phyloP scores from a whole-genome alignment of 73 alveolate genomes.

The Tetrahymena elliotti region DNA sequence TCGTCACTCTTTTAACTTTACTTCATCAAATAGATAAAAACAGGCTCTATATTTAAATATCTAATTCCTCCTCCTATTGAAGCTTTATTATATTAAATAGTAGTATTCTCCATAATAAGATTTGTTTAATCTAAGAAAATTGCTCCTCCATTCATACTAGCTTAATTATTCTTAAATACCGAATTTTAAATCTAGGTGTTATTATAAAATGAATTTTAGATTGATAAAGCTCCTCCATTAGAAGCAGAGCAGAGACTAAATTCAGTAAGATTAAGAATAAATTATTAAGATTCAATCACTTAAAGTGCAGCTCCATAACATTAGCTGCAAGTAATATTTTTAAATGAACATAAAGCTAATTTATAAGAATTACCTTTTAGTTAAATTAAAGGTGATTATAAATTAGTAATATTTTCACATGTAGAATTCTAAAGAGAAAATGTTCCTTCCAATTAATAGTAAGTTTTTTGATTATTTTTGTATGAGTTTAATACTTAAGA shows the following conservation, averaged over 20 bases:
- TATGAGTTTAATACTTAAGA: not conserved
- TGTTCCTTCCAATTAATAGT: not conserved
- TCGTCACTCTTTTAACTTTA: not conserved
- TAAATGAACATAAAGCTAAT: not conserved
- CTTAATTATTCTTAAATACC: not conserved
- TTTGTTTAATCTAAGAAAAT: not conserved
- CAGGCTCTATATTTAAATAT: not conserved
- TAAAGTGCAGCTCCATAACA: not conserved
- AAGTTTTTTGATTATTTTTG: not conserved
- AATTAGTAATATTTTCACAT: not conserved
- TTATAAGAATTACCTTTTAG: not conserved
- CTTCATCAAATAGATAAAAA: not conserved
- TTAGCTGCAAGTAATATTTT: not conserved
- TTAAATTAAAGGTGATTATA: not conserved
- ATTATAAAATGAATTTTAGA: not conserved
- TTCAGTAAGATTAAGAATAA: not conserved
- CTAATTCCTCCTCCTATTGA: not conserved
- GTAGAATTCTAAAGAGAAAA: not conserved
- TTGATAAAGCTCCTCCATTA: not conserved
- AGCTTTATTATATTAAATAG: not conserved
- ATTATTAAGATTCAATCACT: not conserved
- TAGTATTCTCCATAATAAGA: not conserved
- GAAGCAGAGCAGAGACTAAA: not conserved
- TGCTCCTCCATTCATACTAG: not conserved
- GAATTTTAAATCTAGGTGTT: not conserved